A percentile compares a stretch with the other conserved stretches of the same genome.
These are phyloP conservation scores for Pistacia integerrima DNA, from an alignment of 345 rosid genomes.

Conservation along the genomic window DNA sequence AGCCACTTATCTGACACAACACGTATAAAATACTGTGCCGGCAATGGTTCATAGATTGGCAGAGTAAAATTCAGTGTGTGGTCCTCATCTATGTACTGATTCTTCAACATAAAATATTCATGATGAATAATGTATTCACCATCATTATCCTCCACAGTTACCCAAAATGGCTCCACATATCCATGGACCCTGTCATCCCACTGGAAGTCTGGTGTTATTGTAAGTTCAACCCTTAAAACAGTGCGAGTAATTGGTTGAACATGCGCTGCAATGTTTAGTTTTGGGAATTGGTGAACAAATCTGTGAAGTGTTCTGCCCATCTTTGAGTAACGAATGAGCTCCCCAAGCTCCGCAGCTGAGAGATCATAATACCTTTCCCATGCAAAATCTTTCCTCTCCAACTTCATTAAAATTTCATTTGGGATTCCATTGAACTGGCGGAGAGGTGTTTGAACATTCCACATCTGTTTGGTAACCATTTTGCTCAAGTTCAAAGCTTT, in stretches of 20 bases:
- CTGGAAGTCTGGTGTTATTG: conserved; percentile 91
- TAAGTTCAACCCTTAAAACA: conserved; percentile 79
- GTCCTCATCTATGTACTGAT: conserved; percentile 80
- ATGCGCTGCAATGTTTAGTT: conserved; percentile 75
- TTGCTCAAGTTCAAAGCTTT: conserved; percentile 90
- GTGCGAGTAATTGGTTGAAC: conserved; percentile 93
- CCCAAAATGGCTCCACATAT: conserved; percentile 96
- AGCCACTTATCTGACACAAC: conserved; percentile 96
- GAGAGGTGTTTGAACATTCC: conserved; percentile 96
- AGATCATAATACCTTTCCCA: conserved; percentile 98
- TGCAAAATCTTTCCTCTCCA: conserved; percentile 96
- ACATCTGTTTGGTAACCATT: conserved; percentile 92
- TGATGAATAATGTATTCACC: conserved; percentile 91
- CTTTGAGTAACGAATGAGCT: conserved; percentile 78
- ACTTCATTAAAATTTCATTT: conserved; percentile 74
- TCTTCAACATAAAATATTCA: conserved; percentile 89
- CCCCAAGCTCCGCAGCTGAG: conserved; percentile 88
- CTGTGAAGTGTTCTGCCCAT: conserved; percentile 90
- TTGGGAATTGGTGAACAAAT: conserved; percentile 90
- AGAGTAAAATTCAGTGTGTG: conserved; percentile 90
- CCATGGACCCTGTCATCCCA: conserved; percentile 97
- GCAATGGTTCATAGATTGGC: conserved; percentile 88
- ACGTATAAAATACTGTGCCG: conserved; percentile 89
- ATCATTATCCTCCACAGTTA: conserved; percentile 90
- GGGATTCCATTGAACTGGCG: conserved; percentile 86